phyloP scores from a whole-genome alignment of 768 basidiomycete genomes.

The Myochromella boudieri region DNA sequence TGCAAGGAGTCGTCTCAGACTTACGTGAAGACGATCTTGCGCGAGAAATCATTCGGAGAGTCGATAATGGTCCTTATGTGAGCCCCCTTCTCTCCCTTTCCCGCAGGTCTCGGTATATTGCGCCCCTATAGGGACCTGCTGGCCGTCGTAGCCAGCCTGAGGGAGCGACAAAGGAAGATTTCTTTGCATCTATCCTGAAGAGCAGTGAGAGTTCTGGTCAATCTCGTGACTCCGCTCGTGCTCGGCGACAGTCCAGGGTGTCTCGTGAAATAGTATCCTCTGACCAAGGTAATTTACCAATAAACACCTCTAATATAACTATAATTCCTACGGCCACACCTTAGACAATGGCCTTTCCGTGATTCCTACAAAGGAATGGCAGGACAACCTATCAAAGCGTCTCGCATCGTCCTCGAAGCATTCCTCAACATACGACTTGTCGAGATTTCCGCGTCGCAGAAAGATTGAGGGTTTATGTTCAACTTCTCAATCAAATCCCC shows the following conservation, averaged over 20 bases:
- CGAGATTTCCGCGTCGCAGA: slow-evolving; percentile 17
- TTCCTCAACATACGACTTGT: slow-evolving; percentile 20
- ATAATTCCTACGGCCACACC: not conserved
- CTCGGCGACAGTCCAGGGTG: slow-evolving; percentile 71
- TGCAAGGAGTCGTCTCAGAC: slow-evolving; percentile 61
- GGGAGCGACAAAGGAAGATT: slow-evolving; percentile 73
- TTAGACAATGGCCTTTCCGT: slow-evolving; percentile 60
- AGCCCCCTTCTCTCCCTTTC: slow-evolving; percentile 21
- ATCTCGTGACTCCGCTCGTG: slow-evolving; percentile 55
- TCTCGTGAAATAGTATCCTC: slow-evolving; percentile 81
- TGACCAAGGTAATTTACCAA: slow-evolving; percentile 60
- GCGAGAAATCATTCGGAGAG: slow-evolving; percentile 70
- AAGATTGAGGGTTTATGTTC: slow-evolving; percentile 36
- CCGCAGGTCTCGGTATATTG: too few relatives aligned
- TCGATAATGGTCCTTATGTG: slow-evolving; percentile 81
- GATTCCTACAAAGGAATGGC: slow-evolving; percentile 75
- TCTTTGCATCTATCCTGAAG: slow-evolving; percentile 71
- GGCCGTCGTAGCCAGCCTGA: slow-evolving; percentile 61
- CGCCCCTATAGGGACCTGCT: slow-evolving; percentile 70
- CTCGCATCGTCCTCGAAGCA: slow-evolving; percentile 35
- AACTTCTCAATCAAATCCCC: slow-evolving; percentile 23
- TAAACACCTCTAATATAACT: slow-evolving; percentile 10
- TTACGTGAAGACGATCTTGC: slow-evolving; percentile 74
- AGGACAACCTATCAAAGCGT: slow-evolving; percentile 64
- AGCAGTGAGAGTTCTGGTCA: slow-evolving; percentile 46